Percentiles rank a stretch among this genome's conserved stretches.
Evolutionary conservation across 2,329 filamentous ascomycete genomes (phyloP).

Genomic region (Mycosphaerelloides madeirae): DNA sequence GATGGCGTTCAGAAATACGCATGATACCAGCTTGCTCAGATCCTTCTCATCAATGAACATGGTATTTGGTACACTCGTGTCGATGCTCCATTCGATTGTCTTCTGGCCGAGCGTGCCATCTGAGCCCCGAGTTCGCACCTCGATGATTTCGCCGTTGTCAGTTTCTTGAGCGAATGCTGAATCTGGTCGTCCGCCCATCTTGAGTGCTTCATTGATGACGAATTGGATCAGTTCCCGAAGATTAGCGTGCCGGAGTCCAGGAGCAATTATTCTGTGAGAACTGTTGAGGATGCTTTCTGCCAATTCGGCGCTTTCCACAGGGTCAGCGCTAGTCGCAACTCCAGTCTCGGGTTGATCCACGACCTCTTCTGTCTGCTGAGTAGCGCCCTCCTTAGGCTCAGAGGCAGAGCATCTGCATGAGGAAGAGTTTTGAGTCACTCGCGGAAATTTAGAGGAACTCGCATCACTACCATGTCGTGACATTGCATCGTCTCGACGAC

Average conservation of each 20-base stretch:
- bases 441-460: conserved; percentile 21
- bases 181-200: conserved; percentile 50
- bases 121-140: conserved; percentile 42
- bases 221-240: conserved; percentile 48
- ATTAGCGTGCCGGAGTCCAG: conserved; percentile 45
- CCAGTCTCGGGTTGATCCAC: conserved; percentile 13
- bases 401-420: conserved; percentile 14
- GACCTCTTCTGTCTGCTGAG: conserved; percentile 25
- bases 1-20: conserved; percentile 61
- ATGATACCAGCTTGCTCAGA: conserved; percentile 59
- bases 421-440: conserved; percentile 5
- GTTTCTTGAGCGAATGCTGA: conserved; percentile 47
- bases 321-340: conserved; percentile 8
- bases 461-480: conserved; percentile 22
- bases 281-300: conserved; percentile 3
- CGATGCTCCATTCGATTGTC: conserved; percentile 48
- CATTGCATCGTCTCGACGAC: conserved; percentile 37
- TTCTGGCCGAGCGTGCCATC: conserved; percentile 44
- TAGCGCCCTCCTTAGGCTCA: conserved; percentile 23
- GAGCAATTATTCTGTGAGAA: conserved; percentile 36
- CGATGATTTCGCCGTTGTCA: conserved; percentile 46
- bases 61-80: conserved; percentile 48
- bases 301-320: conserved; percentile 11
- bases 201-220: conserved; percentile 50
- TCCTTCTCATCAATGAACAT: conserved; percentile 60